Conservation (phyloP, 306 rosid species). For the Citrullus colocynthis region DNA sequence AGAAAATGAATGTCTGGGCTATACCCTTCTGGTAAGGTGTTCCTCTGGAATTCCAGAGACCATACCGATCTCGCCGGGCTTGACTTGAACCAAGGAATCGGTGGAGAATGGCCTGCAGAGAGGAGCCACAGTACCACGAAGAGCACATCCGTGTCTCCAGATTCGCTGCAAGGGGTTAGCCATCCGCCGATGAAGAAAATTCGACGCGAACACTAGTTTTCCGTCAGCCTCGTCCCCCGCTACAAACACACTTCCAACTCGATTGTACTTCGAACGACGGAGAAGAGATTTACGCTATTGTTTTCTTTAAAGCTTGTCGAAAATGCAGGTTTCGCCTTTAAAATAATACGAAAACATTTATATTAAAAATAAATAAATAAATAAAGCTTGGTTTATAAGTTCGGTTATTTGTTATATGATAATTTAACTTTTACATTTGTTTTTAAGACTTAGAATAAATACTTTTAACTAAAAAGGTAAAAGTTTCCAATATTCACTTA, state of each 20-base stretch:
- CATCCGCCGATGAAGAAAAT: slow-evolving; percentile 31
- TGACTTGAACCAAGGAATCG: slow-evolving; percentile 50
- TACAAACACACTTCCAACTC: background rate
- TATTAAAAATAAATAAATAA: no score
- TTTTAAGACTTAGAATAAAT: no score
- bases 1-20: background rate
- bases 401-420: no score
- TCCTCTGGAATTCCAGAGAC: slow-evolving; percentile 92
- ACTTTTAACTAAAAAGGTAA: no score
- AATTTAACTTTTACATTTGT: no score
- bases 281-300: background rate
- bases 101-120: slow-evolving; percentile 39
- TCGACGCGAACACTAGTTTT: background rate
- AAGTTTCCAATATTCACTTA: no score
- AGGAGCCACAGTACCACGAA: slow-evolving; percentile 31
- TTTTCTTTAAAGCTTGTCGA: background rate
- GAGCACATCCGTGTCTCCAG: slow-evolving; percentile 31
- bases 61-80: slow-evolving; percentile 81
- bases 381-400: no score
- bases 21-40: slow-evolving; percentile 71
- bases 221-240: background rate
- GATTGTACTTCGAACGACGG: background rate
- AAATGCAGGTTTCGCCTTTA: background rate
- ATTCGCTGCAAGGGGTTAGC: slow-evolving; percentile 51
- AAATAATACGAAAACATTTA: background rate